These are phyloP conservation scores for Sporothrix variecibatus DNA, from an alignment of 2,329 filamentous ascomycete species.

Conservation along the genomic window DNA sequence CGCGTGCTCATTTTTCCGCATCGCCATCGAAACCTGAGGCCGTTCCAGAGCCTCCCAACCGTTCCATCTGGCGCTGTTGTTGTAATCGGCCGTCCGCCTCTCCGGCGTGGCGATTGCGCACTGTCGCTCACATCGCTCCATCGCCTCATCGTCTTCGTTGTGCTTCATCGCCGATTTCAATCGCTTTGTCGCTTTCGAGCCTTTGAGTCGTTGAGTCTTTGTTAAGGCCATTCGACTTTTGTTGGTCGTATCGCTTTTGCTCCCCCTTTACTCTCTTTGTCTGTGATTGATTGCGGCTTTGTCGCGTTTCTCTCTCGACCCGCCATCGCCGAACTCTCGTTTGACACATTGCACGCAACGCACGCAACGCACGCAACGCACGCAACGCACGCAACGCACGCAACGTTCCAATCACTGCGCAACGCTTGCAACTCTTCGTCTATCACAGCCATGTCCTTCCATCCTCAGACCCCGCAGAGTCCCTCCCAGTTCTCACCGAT, in stretches of 20 bases:
- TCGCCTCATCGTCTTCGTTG: neutral
- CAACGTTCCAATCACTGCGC: neutral
- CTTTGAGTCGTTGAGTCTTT: constrained; percentile 12
- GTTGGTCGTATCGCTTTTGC: neutral
- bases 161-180: neutral
- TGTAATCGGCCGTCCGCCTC: constrained; percentile 26
- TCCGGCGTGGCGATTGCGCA: constrained; percentile 19
- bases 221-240: constrained; percentile 19
- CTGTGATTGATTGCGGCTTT: constrained; percentile 12
- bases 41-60: neutral
- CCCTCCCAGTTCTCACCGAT: constrained; percentile 63
- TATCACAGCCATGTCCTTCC: constrained; percentile 61
- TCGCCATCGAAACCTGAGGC: constrained; percentile 11
- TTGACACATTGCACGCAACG: neutral
- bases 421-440: constrained; percentile 24
- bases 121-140: neutral
- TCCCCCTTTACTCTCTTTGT: neutral
- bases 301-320: constrained; percentile 16
- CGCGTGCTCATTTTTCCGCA: constrained; percentile 6
- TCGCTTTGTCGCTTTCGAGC: neutral
- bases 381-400: neutral
- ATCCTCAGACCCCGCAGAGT: constrained; percentile 68
- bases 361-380: neutral
- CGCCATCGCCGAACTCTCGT: neutral
- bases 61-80: constrained; percentile 23